Conservation (phyloP, 257 asterid genomes). For the Misopates orontium region DNA sequence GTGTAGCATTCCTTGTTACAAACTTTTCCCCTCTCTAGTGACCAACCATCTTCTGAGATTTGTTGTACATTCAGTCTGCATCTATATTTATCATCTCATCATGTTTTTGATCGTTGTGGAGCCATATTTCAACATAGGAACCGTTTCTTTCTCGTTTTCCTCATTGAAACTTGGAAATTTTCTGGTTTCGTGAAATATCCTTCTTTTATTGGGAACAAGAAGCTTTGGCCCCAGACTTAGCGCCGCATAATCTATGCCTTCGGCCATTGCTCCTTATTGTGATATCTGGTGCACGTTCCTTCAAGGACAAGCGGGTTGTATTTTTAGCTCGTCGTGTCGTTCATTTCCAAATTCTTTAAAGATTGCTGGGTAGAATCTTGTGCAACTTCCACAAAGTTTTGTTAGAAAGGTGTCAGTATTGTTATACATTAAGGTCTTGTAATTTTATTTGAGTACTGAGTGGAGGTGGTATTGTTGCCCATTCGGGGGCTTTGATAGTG, state of each 20-base stretch:
- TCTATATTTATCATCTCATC: constrained; percentile 11
- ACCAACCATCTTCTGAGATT: constrained; percentile 20
- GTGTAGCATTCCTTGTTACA: constrained; percentile 29
- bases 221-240: constrained; percentile 17
- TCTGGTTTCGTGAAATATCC: constrained; percentile 24
- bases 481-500: constrained; percentile 7
- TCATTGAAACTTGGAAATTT: constrained; percentile 30
- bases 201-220: constrained; percentile 20
- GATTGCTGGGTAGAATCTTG: constrained; percentile 28
- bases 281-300: background rate
- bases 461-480: constrained; percentile 12
- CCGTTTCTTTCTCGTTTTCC: constrained; percentile 9
- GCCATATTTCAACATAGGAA: constrained; percentile 8
- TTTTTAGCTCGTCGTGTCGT: constrained; percentile 19
- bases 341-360: constrained; percentile 29
- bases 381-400: constrained; percentile 29
- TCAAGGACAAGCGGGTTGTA: constrained; percentile 1
- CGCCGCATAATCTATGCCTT: constrained; percentile 19
- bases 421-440: constrained; percentile 26
- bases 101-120: constrained; percentile 22
- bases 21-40: constrained; percentile 6
- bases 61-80: constrained; percentile 23
- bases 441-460: constrained; percentile 17
- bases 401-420: constrained; percentile 17
- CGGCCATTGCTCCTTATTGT: background rate